A percentile compares a stretch with the other conserved stretches of the same genome.
These are phyloP conservation scores for Penicillium hesseltinei DNA, from an alignment of 2,329 filamentous ascomycete genomes.

Conservation along the genomic window DNA sequence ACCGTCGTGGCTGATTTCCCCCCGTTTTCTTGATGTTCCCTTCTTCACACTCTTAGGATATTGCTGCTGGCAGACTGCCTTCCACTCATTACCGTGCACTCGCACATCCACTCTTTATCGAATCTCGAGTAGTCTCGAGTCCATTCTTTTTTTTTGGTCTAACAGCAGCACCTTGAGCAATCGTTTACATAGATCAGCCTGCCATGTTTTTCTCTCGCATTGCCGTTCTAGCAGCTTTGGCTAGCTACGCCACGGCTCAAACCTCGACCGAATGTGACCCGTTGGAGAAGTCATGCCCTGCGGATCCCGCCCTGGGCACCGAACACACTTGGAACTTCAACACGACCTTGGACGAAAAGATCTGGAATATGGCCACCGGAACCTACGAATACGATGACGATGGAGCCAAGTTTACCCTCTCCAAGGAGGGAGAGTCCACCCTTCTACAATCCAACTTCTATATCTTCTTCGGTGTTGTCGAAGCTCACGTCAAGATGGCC, in stretches of 20 bases:
- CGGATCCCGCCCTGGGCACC: slow-evolving; percentile 67
- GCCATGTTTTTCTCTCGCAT: slow-evolving; percentile 29
- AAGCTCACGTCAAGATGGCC: slow-evolving; percentile 75
- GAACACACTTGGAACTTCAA: slow-evolving; percentile 65
- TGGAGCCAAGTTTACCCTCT: slow-evolving; percentile 71
- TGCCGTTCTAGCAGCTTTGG: slow-evolving; percentile 29
- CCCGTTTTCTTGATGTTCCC: slow-evolving; percentile 6
- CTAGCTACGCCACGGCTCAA: slow-evolving; percentile 57
- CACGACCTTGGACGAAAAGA: slow-evolving; percentile 53
- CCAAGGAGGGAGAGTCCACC: slow-evolving; percentile 68
- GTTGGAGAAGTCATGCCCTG: slow-evolving; percentile 65
- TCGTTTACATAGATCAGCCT: slow-evolving; percentile 1
- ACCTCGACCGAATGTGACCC: slow-evolving; percentile 78
- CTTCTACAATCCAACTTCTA: slow-evolving; percentile 78
- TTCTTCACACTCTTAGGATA: neutral
- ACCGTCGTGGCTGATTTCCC: slow-evolving; percentile 5
- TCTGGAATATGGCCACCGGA: slow-evolving; percentile 70
- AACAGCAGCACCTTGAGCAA: slow-evolving; percentile 5
- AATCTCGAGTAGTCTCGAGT: slow-evolving; percentile 23
- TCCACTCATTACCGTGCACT: slow-evolving; percentile 27
- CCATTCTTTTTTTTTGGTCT: slow-evolving; percentile 12
- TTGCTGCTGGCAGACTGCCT: slow-evolving; percentile 20
- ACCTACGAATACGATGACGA: slow-evolving; percentile 60
- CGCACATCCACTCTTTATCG: slow-evolving; percentile 32
- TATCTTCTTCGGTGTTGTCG: slow-evolving; percentile 80